Percentiles rank a stretch among this genome's conserved stretches.
Evolutionary conservation across 2,329 filamentous ascomycete genomes (phyloP).

Genomic region (Monilinia aucupariae): DNA sequence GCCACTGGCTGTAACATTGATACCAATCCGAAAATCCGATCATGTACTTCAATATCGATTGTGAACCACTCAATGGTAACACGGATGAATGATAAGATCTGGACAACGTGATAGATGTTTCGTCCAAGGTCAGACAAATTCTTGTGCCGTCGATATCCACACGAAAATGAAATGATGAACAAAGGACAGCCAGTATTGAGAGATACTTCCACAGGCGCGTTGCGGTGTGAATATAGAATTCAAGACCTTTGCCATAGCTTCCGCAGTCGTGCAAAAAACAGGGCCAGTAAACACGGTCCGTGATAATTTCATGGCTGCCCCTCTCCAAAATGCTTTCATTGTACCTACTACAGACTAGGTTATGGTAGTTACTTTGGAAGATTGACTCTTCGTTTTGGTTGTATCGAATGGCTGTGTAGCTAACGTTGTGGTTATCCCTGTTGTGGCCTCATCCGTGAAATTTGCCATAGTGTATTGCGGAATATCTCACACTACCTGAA

Average conservation of each 20-base stretch:
- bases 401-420: slow-evolving; percentile 58
- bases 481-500: slow-evolving; percentile 36
- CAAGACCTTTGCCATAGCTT: slow-evolving; percentile 21
- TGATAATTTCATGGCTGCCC: slow-evolving; percentile 62
- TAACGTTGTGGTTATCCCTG: slow-evolving; percentile 55
- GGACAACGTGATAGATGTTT: slow-evolving; percentile 11
- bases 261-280: slow-evolving; percentile 24
- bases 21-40: not conserved
- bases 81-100: not conserved
- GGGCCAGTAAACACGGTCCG: slow-evolving; percentile 61
- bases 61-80: not conserved
- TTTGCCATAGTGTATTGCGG: slow-evolving; percentile 45
- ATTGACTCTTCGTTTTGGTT: slow-evolving; percentile 59
- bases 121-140: not conserved
- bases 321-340: slow-evolving; percentile 58
- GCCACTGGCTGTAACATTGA: not conserved
- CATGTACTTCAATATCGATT: not conserved
- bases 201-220: not conserved
- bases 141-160: slow-evolving; percentile 7
- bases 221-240: slow-evolving; percentile 19
- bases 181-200: not conserved
- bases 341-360: slow-evolving; percentile 51
- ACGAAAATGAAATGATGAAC: not conserved
- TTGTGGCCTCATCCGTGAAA: slow-evolving; percentile 57
- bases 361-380: slow-evolving; percentile 51